A percentile compares a stretch with the other conserved stretches of the same genome.
Evolutionary conservation across 192 early-diverging fungal genomes (phyloP).

Genomic region (Powellomyces hirtus): DNA sequence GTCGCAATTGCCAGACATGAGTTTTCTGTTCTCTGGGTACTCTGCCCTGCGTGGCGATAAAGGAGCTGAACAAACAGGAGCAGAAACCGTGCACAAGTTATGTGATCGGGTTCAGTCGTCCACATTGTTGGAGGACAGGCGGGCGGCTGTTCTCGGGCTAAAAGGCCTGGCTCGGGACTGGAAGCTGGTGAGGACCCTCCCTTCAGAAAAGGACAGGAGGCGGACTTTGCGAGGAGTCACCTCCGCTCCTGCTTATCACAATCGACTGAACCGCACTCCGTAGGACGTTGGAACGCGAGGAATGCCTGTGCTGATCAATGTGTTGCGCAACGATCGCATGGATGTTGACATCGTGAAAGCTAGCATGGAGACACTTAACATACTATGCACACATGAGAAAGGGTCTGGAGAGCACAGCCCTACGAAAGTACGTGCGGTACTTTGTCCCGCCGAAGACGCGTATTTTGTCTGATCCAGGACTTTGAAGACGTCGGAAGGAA

Average conservation of each 20-base stretch:
- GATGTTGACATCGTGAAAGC: conserved; percentile 87
- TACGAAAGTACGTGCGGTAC: background rate
- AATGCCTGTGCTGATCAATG: conserved; percentile 68
- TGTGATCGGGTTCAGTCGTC: conserved; percentile 79
- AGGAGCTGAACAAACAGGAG: conserved; percentile 59
- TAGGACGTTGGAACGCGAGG: conserved; percentile 85
- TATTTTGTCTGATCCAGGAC: too few species aligned
- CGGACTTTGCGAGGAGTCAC: too few species aligned
- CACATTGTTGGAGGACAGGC: conserved; percentile 85
- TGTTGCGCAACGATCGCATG: conserved; percentile 74
- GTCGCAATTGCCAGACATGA: conserved; percentile 48
- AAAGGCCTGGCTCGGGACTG: conserved; percentile 85
- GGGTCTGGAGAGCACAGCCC: background rate
- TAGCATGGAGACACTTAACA: conserved; percentile 83
- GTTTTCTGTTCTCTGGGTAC: conserved; percentile 59
- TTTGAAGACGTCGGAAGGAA: conserved; percentile 3
- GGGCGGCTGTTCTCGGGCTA: conserved; percentile 81
- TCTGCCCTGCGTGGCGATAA: conserved; percentile 62
- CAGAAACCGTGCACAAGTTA: conserved; percentile 80
- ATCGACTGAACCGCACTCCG: too few species aligned
- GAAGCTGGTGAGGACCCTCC: conserved; percentile 55
- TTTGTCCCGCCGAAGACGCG: too few species aligned
- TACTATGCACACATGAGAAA: conserved; percentile 51
- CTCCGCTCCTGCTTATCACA: too few species aligned
- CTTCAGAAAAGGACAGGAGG: too few species aligned